Evolutionary conservation across 2,329 filamentous ascomycete genomes (phyloP).

Genomic region (Myrmaecium sp.): DNA sequence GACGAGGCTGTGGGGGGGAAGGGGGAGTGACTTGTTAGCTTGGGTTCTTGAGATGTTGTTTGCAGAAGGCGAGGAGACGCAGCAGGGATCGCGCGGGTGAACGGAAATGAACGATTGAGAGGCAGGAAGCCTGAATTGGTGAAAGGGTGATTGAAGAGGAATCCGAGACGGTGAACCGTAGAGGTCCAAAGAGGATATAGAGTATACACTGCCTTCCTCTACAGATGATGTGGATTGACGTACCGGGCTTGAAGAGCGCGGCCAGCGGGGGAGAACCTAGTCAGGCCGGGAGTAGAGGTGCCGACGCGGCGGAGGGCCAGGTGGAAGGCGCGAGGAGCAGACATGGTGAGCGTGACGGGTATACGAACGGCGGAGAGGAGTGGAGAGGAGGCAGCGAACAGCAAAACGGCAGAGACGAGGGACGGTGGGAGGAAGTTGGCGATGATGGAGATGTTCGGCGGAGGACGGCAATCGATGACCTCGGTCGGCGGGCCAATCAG

Average conservation of each 20-base stretch:
- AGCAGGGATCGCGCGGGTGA: too few relatives aligned
- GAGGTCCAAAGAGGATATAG: too few relatives aligned
- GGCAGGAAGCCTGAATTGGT: too few relatives aligned
- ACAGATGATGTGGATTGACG: too few relatives aligned
- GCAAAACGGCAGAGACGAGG: too few relatives aligned
- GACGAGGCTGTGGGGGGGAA: constrained; percentile 21
- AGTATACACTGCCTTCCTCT: too few relatives aligned
- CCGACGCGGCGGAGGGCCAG: constrained; percentile 25
- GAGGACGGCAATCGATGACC: not conserved
- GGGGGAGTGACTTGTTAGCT: constrained; percentile 4
- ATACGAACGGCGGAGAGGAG: constrained; percentile 2
- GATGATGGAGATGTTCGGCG: constrained; percentile 1
- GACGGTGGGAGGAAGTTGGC: not conserved
- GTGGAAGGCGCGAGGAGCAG: constrained; percentile 30
- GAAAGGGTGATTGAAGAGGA: too few relatives aligned
- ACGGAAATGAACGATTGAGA: too few relatives aligned
- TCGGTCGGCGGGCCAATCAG: constrained; percentile 4
- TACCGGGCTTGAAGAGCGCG: constrained; percentile 33
- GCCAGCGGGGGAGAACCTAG: constrained; percentile 19
- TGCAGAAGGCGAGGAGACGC: too few relatives aligned
- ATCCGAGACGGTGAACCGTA: too few relatives aligned
- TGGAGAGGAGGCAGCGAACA: not conserved
- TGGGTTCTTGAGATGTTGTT: too few relatives aligned
- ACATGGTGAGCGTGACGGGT: constrained; percentile 12
- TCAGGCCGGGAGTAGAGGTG: constrained; percentile 24